These are phyloP conservation scores for Chaetoscypha palmicola DNA, from an alignment of 2,329 filamentous ascomycete genomes.

Conservation along the genomic window DNA sequence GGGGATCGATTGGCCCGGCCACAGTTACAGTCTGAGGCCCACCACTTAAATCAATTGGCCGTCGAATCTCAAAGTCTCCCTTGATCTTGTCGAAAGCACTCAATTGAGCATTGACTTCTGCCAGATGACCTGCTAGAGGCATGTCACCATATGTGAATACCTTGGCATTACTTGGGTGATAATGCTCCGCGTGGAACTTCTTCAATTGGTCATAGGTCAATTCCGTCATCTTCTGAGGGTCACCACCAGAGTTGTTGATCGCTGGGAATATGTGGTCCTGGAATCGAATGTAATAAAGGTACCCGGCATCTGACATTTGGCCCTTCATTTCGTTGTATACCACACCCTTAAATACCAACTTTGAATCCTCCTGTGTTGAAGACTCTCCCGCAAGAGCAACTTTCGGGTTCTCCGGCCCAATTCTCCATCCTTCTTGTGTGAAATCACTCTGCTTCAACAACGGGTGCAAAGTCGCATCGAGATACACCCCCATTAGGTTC, in stretches of 20 bases:
- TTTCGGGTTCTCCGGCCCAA: slow-evolving; percentile 81
- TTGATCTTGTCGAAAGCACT: slow-evolving; percentile 63
- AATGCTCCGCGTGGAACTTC: slow-evolving; percentile 85
- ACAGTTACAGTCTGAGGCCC: slow-evolving; percentile 66
- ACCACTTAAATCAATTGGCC: slow-evolving; percentile 62
- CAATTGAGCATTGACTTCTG: slow-evolving; percentile 70
- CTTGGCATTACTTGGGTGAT: slow-evolving; percentile 96
- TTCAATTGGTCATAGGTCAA: slow-evolving; percentile 85
- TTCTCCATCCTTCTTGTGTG: slow-evolving; percentile 91
- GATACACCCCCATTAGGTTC: slow-evolving; percentile 93
- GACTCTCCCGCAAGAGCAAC: slow-evolving; percentile 37
- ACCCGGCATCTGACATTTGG: slow-evolving; percentile 95
- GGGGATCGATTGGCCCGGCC: slow-evolving; percentile 74
- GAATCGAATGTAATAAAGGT: slow-evolving; percentile 91
- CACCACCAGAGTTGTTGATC: slow-evolving; percentile 93
- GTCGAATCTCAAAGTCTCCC: slow-evolving; percentile 66
- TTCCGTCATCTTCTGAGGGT: slow-evolving; percentile 93
- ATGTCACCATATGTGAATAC: slow-evolving; percentile 94
- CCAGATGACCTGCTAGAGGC: slow-evolving; percentile 72
- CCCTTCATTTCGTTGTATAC: slow-evolving; percentile 99
- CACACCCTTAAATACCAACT: slow-evolving; percentile 90
- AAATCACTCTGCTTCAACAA: slow-evolving; percentile 88
- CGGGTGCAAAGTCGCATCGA: slow-evolving; percentile 88
- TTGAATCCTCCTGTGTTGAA: slow-evolving; percentile 48
- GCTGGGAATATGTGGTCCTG: slow-evolving; percentile 91